Conservation (phyloP, 2,329 filamentous ascomycete species). For the Talaromyces sp. region DNA sequence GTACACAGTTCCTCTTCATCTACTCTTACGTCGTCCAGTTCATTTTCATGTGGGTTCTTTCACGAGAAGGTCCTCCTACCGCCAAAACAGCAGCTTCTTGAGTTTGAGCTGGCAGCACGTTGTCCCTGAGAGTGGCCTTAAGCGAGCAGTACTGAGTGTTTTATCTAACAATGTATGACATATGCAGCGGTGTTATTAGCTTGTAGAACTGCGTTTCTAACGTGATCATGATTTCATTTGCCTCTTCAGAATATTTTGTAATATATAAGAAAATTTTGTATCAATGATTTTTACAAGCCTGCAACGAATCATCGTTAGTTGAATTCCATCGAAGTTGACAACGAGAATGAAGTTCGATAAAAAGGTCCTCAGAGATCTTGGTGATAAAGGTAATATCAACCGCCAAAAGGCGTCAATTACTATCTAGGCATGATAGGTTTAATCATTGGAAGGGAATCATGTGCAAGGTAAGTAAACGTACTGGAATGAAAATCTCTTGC, state of each 20-base stretch:
- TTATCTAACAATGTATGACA: slow-evolving; percentile 13
- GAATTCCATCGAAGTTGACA: neutral
- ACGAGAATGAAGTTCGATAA: neutral
- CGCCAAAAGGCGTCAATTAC: slow-evolving; percentile 59
- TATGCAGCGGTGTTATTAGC: slow-evolving; percentile 9
- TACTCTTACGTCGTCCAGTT: slow-evolving; percentile 95
- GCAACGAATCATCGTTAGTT: neutral
- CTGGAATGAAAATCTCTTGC: slow-evolving; percentile 17
- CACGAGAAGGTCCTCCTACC: slow-evolving; percentile 46
- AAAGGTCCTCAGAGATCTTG: slow-evolving; percentile 64
- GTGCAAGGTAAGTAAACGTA: slow-evolving; percentile 24
- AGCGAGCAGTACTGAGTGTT: neutral
- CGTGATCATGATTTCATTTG: slow-evolving; percentile 5
- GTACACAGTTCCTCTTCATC: slow-evolving; percentile 87
- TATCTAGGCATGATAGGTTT: slow-evolving; percentile 64
- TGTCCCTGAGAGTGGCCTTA: neutral
- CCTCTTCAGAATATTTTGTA: neutral
- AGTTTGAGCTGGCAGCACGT: neutral
- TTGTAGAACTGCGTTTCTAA: slow-evolving; percentile 9
- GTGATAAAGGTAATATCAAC: slow-evolving; percentile 58
- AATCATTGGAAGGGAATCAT: slow-evolving; percentile 57
- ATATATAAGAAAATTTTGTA: neutral
- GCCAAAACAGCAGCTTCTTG: slow-evolving; percentile 20
- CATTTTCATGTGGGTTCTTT: slow-evolving; percentile 86
- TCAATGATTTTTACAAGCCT: neutral